Evolutionary conservation across 176 grass and related monocot genomes (phyloP).

Genomic region (Olyra latifolia): DNA sequence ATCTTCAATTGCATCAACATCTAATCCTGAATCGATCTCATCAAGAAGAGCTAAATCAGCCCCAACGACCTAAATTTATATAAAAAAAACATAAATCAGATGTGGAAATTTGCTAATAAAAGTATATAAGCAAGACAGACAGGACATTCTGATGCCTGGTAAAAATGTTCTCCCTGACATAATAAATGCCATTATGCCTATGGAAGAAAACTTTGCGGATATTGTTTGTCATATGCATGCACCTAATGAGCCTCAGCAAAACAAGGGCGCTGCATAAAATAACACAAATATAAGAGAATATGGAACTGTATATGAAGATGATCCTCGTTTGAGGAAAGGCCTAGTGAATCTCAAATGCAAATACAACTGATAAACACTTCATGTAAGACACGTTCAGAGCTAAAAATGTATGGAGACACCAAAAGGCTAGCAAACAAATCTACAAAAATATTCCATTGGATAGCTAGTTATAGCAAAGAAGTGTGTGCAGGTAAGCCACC

Average conservation of each 20-base stretch:
- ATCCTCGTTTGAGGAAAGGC: background rate
- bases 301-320: background rate
- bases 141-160: constrained; percentile 11
- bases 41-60: constrained; percentile 96
- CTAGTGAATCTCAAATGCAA: constrained; percentile 19
- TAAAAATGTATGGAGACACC: background rate
- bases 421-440: constrained; percentile 4
- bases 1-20: constrained; percentile 97
- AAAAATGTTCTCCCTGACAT: constrained; percentile 1
- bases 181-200: background rate
- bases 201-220: background rate
- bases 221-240: background rate
- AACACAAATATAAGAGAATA: background rate
- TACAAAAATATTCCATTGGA: background rate
- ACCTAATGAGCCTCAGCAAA: background rate
- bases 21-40: constrained; percentile 94
- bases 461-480: constrained; percentile 11
- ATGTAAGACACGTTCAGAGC: background rate
- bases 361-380: background rate
- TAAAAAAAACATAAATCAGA: constrained; percentile 26
- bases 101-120: background rate
- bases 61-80: constrained; percentile 69
- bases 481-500: constrained; percentile 13
- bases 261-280: background rate
- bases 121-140: constrained; percentile 22